phyloP scores from a whole-genome alignment of 1,284 basidiomycete genomes.

The Earliella scabrosa region DNA sequence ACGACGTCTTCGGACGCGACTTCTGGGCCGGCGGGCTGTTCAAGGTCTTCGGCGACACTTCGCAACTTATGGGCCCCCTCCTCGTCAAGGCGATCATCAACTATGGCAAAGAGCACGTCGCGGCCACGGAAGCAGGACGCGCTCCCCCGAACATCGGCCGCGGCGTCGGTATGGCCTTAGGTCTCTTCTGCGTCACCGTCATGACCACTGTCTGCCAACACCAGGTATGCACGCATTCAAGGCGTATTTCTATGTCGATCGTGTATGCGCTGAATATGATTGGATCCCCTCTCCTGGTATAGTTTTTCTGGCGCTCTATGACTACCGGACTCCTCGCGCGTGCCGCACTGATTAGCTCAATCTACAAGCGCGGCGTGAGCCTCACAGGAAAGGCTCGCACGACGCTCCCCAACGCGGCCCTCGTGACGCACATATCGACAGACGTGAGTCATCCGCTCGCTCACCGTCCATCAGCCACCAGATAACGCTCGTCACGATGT shows the following conservation, averaged over 20 bases:
- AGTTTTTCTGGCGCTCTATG: conserved; percentile 84
- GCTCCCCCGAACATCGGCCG: conserved; percentile 56
- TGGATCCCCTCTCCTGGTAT: conserved; percentile 1
- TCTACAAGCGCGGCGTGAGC: conserved; percentile 74
- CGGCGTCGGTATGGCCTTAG: conserved; percentile 75
- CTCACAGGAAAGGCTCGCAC: conserved; percentile 72
- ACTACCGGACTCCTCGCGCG: conserved; percentile 71
- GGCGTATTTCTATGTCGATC: background rate
- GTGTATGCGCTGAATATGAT: background rate
- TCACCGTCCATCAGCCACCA: background rate
- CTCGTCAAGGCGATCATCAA: conserved; percentile 73
- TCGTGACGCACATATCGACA: conserved; percentile 77
- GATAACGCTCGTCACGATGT: background rate
- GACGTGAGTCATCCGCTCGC: conserved; percentile 49
- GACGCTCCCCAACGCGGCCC: conserved; percentile 64
- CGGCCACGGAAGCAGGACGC: conserved; percentile 37
- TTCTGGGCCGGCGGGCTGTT: conserved; percentile 74
- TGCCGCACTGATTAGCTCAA: conserved; percentile 73
- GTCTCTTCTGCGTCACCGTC: conserved; percentile 68
- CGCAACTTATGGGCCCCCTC: conserved; percentile 69
- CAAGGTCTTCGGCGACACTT: conserved; percentile 59
- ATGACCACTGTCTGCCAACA: conserved; percentile 63
- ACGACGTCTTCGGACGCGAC: conserved; percentile 68
- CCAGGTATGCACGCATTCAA: conserved; percentile 44
- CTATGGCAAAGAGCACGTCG: conserved; percentile 57